Evolutionary conservation across 805 yeast species (phyloP).

Genomic region (Pichia deserticola): DNA sequence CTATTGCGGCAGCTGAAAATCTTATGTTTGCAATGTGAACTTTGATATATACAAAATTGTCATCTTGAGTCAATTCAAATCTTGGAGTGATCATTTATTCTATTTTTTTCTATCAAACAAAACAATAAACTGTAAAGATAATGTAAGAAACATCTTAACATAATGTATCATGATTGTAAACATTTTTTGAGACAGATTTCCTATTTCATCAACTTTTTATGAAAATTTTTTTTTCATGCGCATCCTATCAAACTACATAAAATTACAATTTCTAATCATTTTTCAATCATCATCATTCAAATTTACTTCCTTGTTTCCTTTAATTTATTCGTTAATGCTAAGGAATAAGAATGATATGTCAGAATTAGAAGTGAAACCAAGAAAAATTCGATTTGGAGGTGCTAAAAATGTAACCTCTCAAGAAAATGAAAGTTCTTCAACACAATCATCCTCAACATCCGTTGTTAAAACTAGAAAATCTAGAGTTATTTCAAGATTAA

Average conservation of each 20-base stretch:
- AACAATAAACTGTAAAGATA: no score
- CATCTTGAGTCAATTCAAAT: constrained; percentile 72
- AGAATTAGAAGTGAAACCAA: constrained; percentile 7
- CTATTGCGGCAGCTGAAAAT: constrained; percentile 64
- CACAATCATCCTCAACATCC: background rate
- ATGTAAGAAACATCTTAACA: no score
- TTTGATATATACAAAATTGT: constrained; percentile 54
- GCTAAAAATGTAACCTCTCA: constrained; percentile 9
- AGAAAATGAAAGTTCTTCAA: background rate
- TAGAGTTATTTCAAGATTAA: constrained; percentile 46
- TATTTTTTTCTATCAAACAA: background rate
- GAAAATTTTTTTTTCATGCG: background rate
- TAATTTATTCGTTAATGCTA: no score
- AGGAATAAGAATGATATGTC: constrained; percentile 2
- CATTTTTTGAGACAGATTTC: no score
- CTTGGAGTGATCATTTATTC: constrained; percentile 78
- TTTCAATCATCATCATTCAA: no score
- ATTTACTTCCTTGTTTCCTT: no score
- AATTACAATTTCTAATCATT: no score
- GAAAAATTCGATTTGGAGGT: constrained; percentile 26
- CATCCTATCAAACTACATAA: background rate
- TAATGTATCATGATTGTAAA: no score
- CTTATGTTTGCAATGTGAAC: constrained; percentile 67
- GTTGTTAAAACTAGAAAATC: constrained; percentile 19
- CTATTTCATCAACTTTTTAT: no score